phyloP scores from a whole-genome alignment of 1,284 basidiomycete species.

The Boletus coffeatus region DNA sequence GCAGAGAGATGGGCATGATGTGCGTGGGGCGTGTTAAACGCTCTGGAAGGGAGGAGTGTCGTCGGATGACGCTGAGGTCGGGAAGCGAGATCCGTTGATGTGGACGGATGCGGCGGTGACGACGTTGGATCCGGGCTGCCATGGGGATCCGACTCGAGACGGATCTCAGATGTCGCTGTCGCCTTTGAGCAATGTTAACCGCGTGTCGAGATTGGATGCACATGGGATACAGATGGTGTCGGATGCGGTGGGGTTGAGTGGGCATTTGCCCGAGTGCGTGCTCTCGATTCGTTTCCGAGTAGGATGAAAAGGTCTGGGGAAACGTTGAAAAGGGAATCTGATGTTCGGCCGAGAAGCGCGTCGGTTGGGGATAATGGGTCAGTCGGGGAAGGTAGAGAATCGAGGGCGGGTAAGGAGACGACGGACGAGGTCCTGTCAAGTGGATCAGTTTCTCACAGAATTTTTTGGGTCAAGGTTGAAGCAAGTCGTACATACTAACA shows the following conservation, averaged over 20 bases:
- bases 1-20: conserved; percentile 61
- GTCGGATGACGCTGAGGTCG: conserved; percentile 33
- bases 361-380: conserved; percentile 42
- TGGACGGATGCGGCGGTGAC: conserved; percentile 1
- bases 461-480: not conserved
- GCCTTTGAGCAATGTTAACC: conserved; percentile 44
- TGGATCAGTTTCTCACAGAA: not conserved
- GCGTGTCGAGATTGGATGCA: conserved; percentile 47
- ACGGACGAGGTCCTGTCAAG: conserved; percentile 55
- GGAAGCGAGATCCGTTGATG: conserved; percentile 15
- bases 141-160: conserved; percentile 37
- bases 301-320: conserved; percentile 46
- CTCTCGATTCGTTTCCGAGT: conserved; percentile 50
- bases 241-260: conserved; percentile 48
- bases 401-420: conserved; percentile 53
- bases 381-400: conserved; percentile 42
- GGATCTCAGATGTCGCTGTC: conserved; percentile 36
- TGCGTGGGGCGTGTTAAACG: conserved; percentile 39
- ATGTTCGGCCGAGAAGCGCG: conserved; percentile 43
- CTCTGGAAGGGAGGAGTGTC: conserved; percentile 49
- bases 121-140: conserved; percentile 24
- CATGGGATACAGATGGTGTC: conserved; percentile 45
- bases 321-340: conserved; percentile 53
- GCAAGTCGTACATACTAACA: conserved; percentile 58
- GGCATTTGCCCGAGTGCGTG: conserved; percentile 31